Evolutionary conservation across 305 asterid species (phyloP), one percentile per base, ranked within the genome.

Genomic region (Euphrasia arctica): DNA sequence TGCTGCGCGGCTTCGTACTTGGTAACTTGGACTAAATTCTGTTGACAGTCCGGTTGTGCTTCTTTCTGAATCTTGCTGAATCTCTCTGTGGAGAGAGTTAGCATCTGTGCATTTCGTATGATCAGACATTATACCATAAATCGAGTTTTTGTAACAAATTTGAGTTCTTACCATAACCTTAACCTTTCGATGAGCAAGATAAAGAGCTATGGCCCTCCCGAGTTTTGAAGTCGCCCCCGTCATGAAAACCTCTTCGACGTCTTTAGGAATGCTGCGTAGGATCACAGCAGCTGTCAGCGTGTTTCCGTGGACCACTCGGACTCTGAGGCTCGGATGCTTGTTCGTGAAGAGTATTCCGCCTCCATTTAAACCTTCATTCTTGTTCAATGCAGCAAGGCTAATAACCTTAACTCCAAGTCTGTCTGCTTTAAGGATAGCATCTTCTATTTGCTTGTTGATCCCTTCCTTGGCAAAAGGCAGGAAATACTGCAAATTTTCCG

Each of bases 291-390:
- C 95, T 34, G 96, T 91, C 69, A 91, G 72, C 70, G 96, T 91
- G 85, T 91, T 91, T 25, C 96, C 98, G 63, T 91, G 98, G 75
- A 91, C 98, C 6, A 91, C 98, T 39, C 95, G 70, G 42, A 91
- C 98, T 74, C 72, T 83, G 54, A 89, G 95, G 73, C 86, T 60
- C 0, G 92, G 95, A 76, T 86, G 91, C 75, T 91, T 91, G 72
- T 79, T 78, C 0, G 79, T 81, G 61, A 91, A 91, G 52, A 86
- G 89, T 0, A 85, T 82, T 60, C 98, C 96, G 7, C 98, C 98
- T 62, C 98, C 98, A 62, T 91, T 91, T 4, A 91, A 71, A 42
- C 83, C 73, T 79, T 88, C 95, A 64, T 90, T 90, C 97, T 93
- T 93, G 60, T 93, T 90, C 43, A 93, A 72, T 14, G 97, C 96